Evolutionary conservation across 306 rosid species (phyloP), one percentile per base, ranked within the genome.

Genomic region (Chamaecrista fasciculata): DNA sequence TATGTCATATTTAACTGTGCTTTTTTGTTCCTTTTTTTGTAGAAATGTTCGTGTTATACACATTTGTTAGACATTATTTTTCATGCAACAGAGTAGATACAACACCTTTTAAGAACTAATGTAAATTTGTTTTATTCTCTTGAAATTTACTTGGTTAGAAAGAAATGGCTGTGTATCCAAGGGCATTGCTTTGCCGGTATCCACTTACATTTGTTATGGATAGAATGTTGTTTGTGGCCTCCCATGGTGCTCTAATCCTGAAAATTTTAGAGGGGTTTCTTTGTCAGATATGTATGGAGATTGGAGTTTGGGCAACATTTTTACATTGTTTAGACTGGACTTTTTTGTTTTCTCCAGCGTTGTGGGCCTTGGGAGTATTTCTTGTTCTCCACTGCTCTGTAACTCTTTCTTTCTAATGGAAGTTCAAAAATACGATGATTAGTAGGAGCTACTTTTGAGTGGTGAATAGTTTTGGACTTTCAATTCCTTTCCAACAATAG

Each of bases 401-500:
- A 57, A 8, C 12, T 56, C 36, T 34, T 57, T 47, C 23, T 47
- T 47, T 1, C 63, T 28, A 6, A 3, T 56, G 0, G 2, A 28
- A 56, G 20, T 26, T 29, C 8, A 20, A 57, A 31, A 31, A 31
- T 15, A 29, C 28, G 31, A 28, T 6, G 11, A 29, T 29, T 7
- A 8, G 2, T n/a, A 8, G 14, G 14, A 52, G 66, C 14, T 73
- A 34, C 33, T 57, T 14, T 68, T 42, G 8, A 14, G 71, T 23
- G 60, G 59, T n/a, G 18, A 31, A 40, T 36, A 52, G 11, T 44
- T 26, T n/a, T n/a, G n/a, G n/a, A n/a, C n/a, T n/a, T n/a, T 53
- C 37, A 67, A 68, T 61, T 60, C 20, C 60, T 60, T 51, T 67
- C 65, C 71, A 53, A 50, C n/a, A 40, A 31, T 61, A 51, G 33